Evolutionary conservation across 148 eudicot genomes (phyloP).

Genomic region (Tetragonia tetragonoides): DNA sequence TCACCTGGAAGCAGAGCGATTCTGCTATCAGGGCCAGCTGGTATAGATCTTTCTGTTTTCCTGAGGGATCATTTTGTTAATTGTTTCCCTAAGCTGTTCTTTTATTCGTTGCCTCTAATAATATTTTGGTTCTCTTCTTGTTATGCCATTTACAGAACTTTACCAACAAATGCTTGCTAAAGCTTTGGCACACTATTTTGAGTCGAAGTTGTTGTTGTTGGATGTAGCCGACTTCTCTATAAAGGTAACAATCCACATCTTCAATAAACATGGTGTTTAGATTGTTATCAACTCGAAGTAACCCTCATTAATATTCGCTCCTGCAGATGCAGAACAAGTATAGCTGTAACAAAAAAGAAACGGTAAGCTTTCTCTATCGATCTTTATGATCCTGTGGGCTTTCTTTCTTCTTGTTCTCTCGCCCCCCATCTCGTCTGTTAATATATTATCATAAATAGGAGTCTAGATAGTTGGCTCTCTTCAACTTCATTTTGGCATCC

Average conservation of each 20-base stretch:
- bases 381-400: not conserved
- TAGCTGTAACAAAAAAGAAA: conserved; percentile 58
- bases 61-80: conserved; percentile 1
- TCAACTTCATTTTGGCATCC: not conserved
- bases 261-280: not conserved
- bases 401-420: too few relatives aligned
- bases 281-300: conserved; percentile 15
- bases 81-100: not conserved
- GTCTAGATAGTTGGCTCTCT: not conserved
- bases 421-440: not conserved
- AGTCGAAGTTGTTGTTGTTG: conserved; percentile 77
- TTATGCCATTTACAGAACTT: conserved; percentile 43
- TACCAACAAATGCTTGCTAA: conserved; percentile 83
- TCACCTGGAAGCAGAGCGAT: conserved; percentile 92
- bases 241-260: conserved; percentile 42
- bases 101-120: not conserved
- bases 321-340: conserved; percentile 91
- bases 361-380: conserved; percentile 47
- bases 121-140: conserved; percentile 11
- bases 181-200: conserved; percentile 80
- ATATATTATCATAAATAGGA: not conserved
- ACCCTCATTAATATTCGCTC: conserved; percentile 22
- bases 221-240: conserved; percentile 78
- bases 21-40: conserved; percentile 89
- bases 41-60: conserved; percentile 35